Evolutionary conservation across 2,329 filamentous ascomycete genomes (phyloP).

Genomic region (Penicillium sp.): DNA sequence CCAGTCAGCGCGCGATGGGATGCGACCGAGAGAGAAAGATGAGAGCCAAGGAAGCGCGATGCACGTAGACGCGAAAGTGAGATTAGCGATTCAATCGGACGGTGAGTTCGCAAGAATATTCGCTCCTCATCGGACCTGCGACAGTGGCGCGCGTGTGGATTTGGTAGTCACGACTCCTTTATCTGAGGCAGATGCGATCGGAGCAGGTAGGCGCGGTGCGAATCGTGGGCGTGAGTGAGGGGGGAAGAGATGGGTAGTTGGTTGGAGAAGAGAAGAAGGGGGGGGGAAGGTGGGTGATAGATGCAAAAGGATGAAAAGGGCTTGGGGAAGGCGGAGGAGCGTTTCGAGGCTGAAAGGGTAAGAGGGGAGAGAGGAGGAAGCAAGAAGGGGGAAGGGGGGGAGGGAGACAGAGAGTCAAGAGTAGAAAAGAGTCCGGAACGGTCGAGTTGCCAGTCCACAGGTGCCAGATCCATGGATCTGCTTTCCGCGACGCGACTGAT

Average conservation of each 20-base stretch:
- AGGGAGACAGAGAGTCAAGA: conserved; percentile 20
- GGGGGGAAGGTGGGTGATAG: conserved; percentile 15
- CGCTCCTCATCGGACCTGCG: conserved; percentile 32
- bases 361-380: conserved; percentile 30
- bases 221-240: conserved; percentile 7
- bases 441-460: conserved; percentile 26
- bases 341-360: conserved; percentile 23
- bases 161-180: conserved; percentile 3
- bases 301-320: conserved; percentile 20
- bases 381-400: conserved; percentile 27
- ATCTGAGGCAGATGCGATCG: conserved; percentile 12
- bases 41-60: conserved; percentile 13
- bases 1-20: conserved; percentile 17
- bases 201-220: conserved; percentile 17
- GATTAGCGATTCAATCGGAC: conserved; percentile 27
- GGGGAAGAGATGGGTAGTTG: no score
- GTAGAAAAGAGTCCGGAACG: conserved; percentile 30
- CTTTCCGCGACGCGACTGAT: conserved; percentile 31
- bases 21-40: conserved; percentile 13
- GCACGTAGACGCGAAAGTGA: conserved; percentile 15
- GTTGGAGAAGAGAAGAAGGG: conserved; percentile 9
- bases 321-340: conserved; percentile 21
- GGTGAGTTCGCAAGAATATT: conserved; percentile 16
- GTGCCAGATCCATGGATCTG: conserved; percentile 36
- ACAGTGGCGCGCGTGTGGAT: conserved; percentile 19